A percentile compares a stretch with the other conserved stretches of the same genome.
Evolutionary conservation across 768 basidiomycete species (phyloP).

Genomic region (Lactarius hengduanensis): DNA sequence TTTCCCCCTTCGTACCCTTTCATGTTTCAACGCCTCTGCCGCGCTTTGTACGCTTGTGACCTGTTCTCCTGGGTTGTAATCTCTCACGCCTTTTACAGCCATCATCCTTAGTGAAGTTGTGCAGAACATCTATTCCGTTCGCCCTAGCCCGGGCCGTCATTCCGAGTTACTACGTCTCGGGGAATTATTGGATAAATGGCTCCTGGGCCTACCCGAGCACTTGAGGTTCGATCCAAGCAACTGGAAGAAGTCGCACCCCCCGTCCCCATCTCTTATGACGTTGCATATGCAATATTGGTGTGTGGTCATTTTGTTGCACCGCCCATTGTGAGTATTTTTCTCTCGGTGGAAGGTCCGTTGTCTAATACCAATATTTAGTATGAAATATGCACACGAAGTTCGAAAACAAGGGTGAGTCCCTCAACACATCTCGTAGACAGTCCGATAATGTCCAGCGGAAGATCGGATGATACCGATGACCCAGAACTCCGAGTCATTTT

Average conservation of each 20-base stretch:
- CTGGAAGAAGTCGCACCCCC: conserved; percentile 41
- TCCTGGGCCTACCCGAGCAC: conserved; percentile 65
- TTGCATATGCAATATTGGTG: conserved; percentile 90
- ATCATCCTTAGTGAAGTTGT: conserved; percentile 66
- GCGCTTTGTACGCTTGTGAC: conserved; percentile 54
- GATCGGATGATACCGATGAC: conserved; percentile 45
- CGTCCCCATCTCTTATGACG: conserved; percentile 65
- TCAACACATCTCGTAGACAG: conserved; percentile 10
- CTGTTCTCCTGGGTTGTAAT: neutral
- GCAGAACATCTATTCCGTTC: conserved; percentile 69
- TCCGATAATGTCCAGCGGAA: conserved; percentile 5
- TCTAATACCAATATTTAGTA: conserved; percentile 31
- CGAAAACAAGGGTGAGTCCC: conserved; percentile 29
- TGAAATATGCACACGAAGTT: conserved; percentile 32
- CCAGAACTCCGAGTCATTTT: conserved; percentile 52
- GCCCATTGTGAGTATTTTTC: conserved; percentile 63
- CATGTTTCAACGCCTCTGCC: conserved; percentile 79
- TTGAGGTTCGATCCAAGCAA: conserved; percentile 55
- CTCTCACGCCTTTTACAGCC: conserved; percentile 43
- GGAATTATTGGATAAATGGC: conserved; percentile 69
- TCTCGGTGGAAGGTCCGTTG: neutral
- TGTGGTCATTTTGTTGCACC: conserved; percentile 67
- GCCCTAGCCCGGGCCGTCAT: conserved; percentile 53
- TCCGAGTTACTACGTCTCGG: conserved; percentile 58
- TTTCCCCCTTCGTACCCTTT: conserved; percentile 52